Conservation (phyloP, 306 rosid species). For the Ormosia semicastrata region DNA sequence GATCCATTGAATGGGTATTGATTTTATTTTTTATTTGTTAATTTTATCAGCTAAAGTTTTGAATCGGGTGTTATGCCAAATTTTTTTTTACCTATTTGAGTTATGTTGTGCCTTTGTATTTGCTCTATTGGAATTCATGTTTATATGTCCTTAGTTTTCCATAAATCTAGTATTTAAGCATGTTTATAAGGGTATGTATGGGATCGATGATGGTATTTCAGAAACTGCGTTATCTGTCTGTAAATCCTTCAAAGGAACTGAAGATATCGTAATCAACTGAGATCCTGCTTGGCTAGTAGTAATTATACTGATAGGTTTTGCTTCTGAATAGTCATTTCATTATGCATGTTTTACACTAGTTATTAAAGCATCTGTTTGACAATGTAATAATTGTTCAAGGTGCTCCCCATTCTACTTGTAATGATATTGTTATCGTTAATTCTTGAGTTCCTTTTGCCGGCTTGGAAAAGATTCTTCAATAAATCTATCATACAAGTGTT, state of each 20-base stretch:
- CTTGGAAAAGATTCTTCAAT: too few relatives aligned
- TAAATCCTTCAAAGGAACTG: conserved; percentile 23
- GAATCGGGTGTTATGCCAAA: too few relatives aligned
- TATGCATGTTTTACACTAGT: background rate
- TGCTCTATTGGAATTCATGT: background rate
- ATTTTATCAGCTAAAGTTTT: background rate
- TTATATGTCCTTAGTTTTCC: background rate
- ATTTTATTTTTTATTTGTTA: too few relatives aligned
- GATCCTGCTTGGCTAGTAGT: background rate
- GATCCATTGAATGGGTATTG: conserved; percentile 14
- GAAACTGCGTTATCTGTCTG: conserved; percentile 53
- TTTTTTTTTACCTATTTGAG: background rate
- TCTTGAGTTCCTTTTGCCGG: too few relatives aligned
- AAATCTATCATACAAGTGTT: too few relatives aligned
- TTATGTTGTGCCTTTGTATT: too few relatives aligned
- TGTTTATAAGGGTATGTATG: background rate
- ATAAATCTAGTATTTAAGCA: background rate
- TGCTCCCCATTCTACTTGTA: background rate
- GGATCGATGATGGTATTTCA: conserved; percentile 33
- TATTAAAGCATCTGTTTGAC: background rate
- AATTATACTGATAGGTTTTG: background rate
- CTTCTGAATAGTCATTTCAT: background rate
- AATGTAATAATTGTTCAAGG: background rate
- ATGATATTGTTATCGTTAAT: too few relatives aligned
- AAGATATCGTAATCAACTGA: conserved; percentile 26